phyloP scores from a whole-genome alignment of 176 grass and related monocot species.

The Carex kokanica region DNA sequence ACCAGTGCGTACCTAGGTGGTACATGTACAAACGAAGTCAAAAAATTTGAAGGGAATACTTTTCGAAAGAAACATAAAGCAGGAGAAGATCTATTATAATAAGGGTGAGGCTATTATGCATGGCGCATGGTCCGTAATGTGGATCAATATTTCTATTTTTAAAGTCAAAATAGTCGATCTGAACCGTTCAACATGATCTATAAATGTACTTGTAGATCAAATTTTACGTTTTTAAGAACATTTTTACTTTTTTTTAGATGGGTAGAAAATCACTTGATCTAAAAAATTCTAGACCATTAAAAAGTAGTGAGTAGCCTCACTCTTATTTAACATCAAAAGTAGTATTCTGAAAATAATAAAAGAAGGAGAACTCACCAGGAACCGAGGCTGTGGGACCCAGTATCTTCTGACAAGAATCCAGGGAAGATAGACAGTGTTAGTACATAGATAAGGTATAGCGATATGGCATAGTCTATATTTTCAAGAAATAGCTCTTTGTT shows the following conservation, averaged over 20 bases:
- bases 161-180: too few relatives aligned
- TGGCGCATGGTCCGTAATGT: too few relatives aligned
- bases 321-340: not conserved
- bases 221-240: too few relatives aligned
- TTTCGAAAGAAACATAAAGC: not conserved
- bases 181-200: too few relatives aligned
- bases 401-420: conserved; percentile 92
- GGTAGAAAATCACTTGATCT: too few relatives aligned
- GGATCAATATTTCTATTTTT: too few relatives aligned
- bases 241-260: too few relatives aligned
- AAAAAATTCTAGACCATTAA: too few relatives aligned
- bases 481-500: conserved; percentile 60
- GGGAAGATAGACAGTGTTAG: conserved; percentile 87
- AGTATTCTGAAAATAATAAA: not conserved
- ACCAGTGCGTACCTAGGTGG: conserved; percentile 56
- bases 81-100: conserved; percentile 4
- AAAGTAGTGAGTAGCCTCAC: too few relatives aligned
- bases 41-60: not conserved
- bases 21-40: conserved; percentile 1
- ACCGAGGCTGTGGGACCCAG: conserved; percentile 75
- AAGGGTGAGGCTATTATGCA: not conserved
- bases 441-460: conserved; percentile 75
- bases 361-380: conserved; percentile 37
- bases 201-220: too few relatives aligned
- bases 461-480: conserved; percentile 64